A percentile compares a stretch with the other conserved stretches of the same genome.
phyloP scores from a whole-genome alignment of 768 basidiomycete genomes.

The Candolleomyces aberdarensis region DNA sequence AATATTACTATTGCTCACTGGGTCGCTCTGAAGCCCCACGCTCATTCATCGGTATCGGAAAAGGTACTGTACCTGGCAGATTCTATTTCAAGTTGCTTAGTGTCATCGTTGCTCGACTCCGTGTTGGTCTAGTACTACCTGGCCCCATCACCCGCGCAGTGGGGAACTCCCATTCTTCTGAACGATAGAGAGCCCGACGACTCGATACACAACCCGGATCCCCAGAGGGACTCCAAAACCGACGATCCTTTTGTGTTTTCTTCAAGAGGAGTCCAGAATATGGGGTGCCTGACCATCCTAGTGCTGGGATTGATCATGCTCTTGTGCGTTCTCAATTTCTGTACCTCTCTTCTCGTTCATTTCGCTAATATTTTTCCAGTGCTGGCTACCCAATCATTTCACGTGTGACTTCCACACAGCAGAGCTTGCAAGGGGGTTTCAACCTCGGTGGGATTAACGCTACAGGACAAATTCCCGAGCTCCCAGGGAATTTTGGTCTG shows the following conservation, averaged over 20 bases:
- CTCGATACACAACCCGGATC: conserved; percentile 58
- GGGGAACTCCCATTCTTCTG: conserved; percentile 38
- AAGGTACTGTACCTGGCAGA: background rate
- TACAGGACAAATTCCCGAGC: conserved; percentile 59
- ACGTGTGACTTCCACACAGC: conserved; percentile 19
- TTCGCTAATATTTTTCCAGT: conserved; percentile 20
- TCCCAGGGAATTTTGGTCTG: conserved; percentile 54
- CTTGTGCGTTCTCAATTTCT: conserved; percentile 42
- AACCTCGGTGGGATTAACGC: conserved; percentile 72
- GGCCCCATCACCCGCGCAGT: conserved; percentile 45
- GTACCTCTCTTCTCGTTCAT: background rate
- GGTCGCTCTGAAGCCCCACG: background rate
- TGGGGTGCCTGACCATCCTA: conserved; percentile 61
- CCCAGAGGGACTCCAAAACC: conserved; percentile 40
- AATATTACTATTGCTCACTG: too few relatives aligned
- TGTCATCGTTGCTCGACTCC: background rate
- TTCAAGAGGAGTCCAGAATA: conserved; percentile 56
- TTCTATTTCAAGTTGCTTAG: too few relatives aligned
- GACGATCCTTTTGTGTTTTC: conserved; percentile 61
- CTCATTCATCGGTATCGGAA: background rate
- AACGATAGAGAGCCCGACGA: conserved; percentile 57
- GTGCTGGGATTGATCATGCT: conserved; percentile 39
- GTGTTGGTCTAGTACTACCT: conserved; percentile 30
- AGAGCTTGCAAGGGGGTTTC: conserved; percentile 45
- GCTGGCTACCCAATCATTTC: conserved; percentile 27